phyloP scores from a whole-genome alignment of 2,329 filamentous ascomycete genomes.

The Phialemonium atrogriseum region DNA sequence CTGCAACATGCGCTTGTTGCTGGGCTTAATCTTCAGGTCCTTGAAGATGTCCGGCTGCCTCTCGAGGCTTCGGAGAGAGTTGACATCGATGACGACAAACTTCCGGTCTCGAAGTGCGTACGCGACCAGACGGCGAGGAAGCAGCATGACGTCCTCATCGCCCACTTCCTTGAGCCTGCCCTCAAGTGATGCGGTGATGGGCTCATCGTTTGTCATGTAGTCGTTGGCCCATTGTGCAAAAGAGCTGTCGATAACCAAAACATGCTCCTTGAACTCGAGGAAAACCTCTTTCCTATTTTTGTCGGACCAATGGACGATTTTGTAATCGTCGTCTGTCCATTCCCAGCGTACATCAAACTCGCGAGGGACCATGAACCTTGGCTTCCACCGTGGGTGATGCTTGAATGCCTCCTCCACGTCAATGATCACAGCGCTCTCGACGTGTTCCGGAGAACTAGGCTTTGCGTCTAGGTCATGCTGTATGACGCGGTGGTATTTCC shows the following conservation, averaged over 20 bases:
- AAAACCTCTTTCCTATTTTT: constrained; percentile 4
- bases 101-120: too few relatives aligned
- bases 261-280: constrained; percentile 2
- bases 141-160: too few relatives aligned
- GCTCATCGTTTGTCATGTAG: too few relatives aligned
- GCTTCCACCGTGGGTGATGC: constrained; percentile 5
- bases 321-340: too few relatives aligned
- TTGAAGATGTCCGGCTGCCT: too few relatives aligned
- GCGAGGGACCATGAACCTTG: constrained; percentile 1
- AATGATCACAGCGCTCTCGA: constrained; percentile 9
- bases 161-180: too few relatives aligned
- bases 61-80: constrained; percentile 6
- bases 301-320: too few relatives aligned
- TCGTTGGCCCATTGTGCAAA: constrained; percentile 4
- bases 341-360: constrained; percentile 7
- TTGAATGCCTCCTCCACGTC: constrained; percentile 8
- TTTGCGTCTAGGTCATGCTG: too few relatives aligned
- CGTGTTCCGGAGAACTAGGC: constrained; percentile 8
- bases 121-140: too few relatives aligned
- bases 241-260: constrained; percentile 6
- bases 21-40: too few relatives aligned
- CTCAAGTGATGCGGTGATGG: too few relatives aligned
- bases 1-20: constrained; percentile 5
- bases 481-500: too few relatives aligned
- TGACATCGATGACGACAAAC: constrained; percentile 5